These are phyloP conservation scores for Hypoxylon sp. DNA, from an alignment of 2,329 filamentous ascomycete species.

Conservation along the genomic window DNA sequence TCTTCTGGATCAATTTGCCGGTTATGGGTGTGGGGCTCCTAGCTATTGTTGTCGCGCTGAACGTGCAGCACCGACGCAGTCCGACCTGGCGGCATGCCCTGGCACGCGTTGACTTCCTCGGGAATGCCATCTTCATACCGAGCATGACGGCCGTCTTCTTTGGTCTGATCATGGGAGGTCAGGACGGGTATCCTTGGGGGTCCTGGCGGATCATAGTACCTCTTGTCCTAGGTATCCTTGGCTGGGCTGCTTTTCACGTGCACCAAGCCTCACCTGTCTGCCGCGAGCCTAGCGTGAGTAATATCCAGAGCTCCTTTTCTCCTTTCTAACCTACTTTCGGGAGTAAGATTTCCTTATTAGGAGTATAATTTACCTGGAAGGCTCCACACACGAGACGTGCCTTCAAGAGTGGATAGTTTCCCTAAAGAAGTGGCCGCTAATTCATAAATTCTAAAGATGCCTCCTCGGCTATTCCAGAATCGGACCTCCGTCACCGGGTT, in stretches of 20 bases:
- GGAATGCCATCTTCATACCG: slow-evolving; percentile 52
- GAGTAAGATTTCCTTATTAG: too few species aligned
- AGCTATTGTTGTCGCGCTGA: slow-evolving; percentile 43
- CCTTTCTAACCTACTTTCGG: too few species aligned
- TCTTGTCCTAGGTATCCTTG: slow-evolving; percentile 23
- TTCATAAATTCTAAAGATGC: too few species aligned
- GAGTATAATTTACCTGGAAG: too few species aligned
- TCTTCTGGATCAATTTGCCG: slow-evolving; percentile 54
- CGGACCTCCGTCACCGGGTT: slow-evolving; percentile 9
- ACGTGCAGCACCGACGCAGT: slow-evolving; percentile 10
- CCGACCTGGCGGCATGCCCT: slow-evolving; percentile 11
- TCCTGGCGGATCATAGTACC: slow-evolving; percentile 27
- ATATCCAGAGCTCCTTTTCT: too few species aligned
- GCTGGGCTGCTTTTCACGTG: slow-evolving; percentile 18
- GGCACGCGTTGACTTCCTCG: slow-evolving; percentile 52
- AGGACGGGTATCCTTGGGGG: slow-evolving; percentile 17
- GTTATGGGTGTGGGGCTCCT: slow-evolving; percentile 21
- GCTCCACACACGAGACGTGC: too few species aligned
- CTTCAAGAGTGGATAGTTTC: too few species aligned
- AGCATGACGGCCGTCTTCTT: slow-evolving; percentile 52
- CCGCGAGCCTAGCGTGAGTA: slow-evolving; percentile 53
- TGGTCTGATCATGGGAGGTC: slow-evolving; percentile 48
- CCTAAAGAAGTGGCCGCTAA: too few species aligned
- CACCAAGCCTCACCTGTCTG: slow-evolving; percentile 15
- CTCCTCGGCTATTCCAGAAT: slow-evolving; percentile 45